Evolutionary conservation across 345 rosid species (phyloP), one percentile per base, ranked within the genome.

Genomic region (Camelina sativa): DNA sequence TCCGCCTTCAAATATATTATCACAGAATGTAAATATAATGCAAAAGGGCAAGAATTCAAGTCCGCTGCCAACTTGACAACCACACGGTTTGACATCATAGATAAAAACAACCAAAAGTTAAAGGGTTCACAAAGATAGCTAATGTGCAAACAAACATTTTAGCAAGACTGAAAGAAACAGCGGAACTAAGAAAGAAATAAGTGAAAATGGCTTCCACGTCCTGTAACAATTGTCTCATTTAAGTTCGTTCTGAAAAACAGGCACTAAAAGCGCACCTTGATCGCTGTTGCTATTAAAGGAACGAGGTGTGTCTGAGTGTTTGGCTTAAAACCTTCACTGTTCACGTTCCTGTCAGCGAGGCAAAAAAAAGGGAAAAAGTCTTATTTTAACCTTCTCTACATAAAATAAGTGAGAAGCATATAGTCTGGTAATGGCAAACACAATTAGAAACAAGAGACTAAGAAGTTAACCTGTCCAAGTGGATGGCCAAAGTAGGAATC

Each of bases 401-500:
- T 16, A 43, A 13, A 11, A 2, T 1, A 8, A 41, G 2, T n/a
- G 57, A 57, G 41, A 57, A 56, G 16, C 11, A 62, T 17, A 54
- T 28, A 20, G 0, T 2, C 22, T 16, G 41, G 12, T 54, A 22
- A 73, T 25, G 12, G 19, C 44, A 62, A 30, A 38, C 11, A 62
- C 32, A 13, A 43, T 13, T 4, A 28, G 13, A 7, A n/a, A 58
- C 37, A 34, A 34, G 37, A 47, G 59, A 4, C 2, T 8, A 47
- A 44, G 32, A 70, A 46, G 3, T 16, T 9, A 16, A 91, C 99
- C 97, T 92, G 82, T 95, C 97, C 64, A 95, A 81, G 80, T 95
- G 99, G 74, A 90, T 95, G 60, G 99, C 99, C 55, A 95, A 72
- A 9, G 99, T 90, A 20, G 98, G 99, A 73, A 95, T 78, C 60